Base-by-base conservation (phyloP, 768 basidiomycete species). In the Calvatia gigantea region DNA sequence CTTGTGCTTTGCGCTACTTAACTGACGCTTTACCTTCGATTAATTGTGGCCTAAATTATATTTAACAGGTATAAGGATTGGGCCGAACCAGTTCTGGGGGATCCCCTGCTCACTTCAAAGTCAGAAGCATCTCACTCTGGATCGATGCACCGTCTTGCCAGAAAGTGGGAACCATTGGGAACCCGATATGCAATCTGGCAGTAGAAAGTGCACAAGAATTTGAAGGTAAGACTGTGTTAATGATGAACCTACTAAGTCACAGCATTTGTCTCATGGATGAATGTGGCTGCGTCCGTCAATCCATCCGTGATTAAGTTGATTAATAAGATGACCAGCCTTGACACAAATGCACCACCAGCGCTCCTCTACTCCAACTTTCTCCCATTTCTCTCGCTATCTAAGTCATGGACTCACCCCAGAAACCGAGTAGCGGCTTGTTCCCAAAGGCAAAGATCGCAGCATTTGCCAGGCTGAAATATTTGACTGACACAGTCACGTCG, bases 91-190 rank as follows among this genome's bases (percentile, higher is more conserved):
- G 73, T 0, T 69, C 78, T 9, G n/a, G n/a, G n/a, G n/a, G n/a
- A n/a, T n/a, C n/a, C n/a, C n/a, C n/a, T n/a, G n/a, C n/a, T n/a
- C n/a, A n/a, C n/a, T 88, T 60, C 64, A 70, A 0, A 63, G 62
- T 1, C 68, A 96, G 11, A 71, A 76, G 56, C 83, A 90, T 62
- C 70, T 97, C 38, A 73, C 94, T 19, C 64, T 93, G 17, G 93
- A 96, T 61, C 77, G 73, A 4, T 90, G 89, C 62, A 68, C 75
- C 2, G 63, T 85, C 9, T 70, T 85, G 47, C 75, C 81, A 4
- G 79, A 29, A 75, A 85, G 57, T 89, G 87, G 82, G 68, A 67
- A 6, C 76, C 77, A 3, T 61, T 94, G 2, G 89, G 88, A 0
- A 80, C 80, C 58, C 63, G 76, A 0, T 81, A 84, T 61, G 87